phyloP scores from a whole-genome alignment of 805 yeast genomes.

The Candida yuanshanica region DNA sequence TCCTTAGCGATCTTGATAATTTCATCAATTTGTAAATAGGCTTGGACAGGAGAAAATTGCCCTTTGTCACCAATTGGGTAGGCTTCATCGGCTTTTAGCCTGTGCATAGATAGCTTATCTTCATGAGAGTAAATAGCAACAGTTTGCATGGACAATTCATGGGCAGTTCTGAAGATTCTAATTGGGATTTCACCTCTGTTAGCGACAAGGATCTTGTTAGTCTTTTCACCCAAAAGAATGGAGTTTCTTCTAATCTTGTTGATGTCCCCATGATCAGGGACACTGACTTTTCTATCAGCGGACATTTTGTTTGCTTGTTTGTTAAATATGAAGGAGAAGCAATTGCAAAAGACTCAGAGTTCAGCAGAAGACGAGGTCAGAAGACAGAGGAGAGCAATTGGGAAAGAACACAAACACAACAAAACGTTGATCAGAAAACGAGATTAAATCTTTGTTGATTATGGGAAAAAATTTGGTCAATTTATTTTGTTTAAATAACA shows the following conservation, averaged over 20 bases:
- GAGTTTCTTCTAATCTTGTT: conserved; percentile 35
- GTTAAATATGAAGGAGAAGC: too few species aligned
- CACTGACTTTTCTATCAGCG: conserved; percentile 8
- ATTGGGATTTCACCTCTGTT: conserved; percentile 84
- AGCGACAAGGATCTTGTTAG: conserved; percentile 66
- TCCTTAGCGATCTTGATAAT: conserved; percentile 79
- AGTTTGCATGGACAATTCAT: conserved; percentile 93
- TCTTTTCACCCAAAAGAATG: conserved; percentile 31
- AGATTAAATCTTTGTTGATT: too few species aligned
- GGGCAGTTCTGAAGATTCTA: conserved; percentile 93
- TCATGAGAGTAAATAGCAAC: conserved; percentile 97
- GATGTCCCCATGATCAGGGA: conserved; percentile 23
- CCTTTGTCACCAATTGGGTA: conserved; percentile 88
- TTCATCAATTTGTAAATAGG: conserved; percentile 93
- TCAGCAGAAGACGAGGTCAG: too few species aligned
- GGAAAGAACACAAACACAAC: too few species aligned
- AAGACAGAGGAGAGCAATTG: too few species aligned
- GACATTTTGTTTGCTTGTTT: conserved; percentile 7
- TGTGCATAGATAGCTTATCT: conserved; percentile 90
- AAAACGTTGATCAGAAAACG: too few species aligned
- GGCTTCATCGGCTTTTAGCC: conserved; percentile 91
- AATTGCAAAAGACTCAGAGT: too few species aligned
- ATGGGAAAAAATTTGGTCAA: too few species aligned
- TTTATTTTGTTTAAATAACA: too few species aligned
- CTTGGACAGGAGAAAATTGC: conserved; percentile 91